Percentiles rank a stretch among this genome's conserved stretches.
Evolutionary conservation across 352 stramenopile genomes (phyloP).

Genomic region (Globisporangium heterothallicum): DNA sequence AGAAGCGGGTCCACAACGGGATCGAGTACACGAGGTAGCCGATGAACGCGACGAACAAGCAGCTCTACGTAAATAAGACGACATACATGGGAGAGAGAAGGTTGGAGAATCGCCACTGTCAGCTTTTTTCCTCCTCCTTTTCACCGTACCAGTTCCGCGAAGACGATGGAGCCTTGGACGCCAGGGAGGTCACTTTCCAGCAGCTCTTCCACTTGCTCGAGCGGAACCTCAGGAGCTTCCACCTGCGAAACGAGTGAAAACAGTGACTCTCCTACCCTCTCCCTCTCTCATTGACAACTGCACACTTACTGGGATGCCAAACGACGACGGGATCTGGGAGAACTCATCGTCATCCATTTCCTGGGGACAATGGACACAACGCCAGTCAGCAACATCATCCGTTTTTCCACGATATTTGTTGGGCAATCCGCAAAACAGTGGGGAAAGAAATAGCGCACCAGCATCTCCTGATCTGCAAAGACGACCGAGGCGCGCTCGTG

Average conservation of each 20-base stretch:
- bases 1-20: conserved; percentile 50
- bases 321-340: neutral
- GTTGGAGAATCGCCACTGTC: too few relatives aligned
- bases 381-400: too few relatives aligned
- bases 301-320: too few relatives aligned
- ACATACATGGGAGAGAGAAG: neutral
- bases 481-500: too few relatives aligned
- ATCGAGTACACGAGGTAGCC: conserved; percentile 49
- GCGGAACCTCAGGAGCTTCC: conserved; percentile 1
- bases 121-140: too few relatives aligned
- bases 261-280: neutral
- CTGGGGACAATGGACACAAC: neutral
- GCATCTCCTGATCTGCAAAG: too few relatives aligned
- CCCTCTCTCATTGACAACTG: too few relatives aligned
- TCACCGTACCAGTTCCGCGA: conserved; percentile 35
- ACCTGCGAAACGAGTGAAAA: neutral
- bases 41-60: conserved; percentile 59
- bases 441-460: too few relatives aligned
- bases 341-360: conserved; percentile 29
- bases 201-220: conserved; percentile 5
- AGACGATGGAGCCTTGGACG: conserved; percentile 35
- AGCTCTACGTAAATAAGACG: conserved; percentile 28
- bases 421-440: too few relatives aligned
- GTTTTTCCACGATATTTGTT: too few relatives aligned
- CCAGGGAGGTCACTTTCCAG: conserved; percentile 19